Conservation (phyloP, 257 asterid genomes). For the Rhazya stricta region DNA sequence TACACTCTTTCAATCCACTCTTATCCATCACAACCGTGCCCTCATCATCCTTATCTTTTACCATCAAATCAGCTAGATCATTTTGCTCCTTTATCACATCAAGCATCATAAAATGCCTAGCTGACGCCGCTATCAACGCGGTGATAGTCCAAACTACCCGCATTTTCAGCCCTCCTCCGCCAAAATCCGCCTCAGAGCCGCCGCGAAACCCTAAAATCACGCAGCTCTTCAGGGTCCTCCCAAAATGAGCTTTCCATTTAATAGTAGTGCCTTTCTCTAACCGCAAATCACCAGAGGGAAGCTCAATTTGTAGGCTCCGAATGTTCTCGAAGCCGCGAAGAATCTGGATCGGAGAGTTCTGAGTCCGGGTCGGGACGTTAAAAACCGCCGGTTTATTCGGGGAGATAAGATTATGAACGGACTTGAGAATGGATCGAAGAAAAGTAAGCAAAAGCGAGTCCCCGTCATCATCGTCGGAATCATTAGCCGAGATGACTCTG, state of each 20-base stretch:
- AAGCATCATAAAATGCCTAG: conserved; percentile 53
- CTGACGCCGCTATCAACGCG: conserved; percentile 61
- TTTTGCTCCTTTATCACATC: conserved; percentile 49
- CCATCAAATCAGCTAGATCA: conserved; percentile 32
- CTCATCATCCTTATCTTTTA: conserved; percentile 48
- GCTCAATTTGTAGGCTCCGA: conserved; percentile 43
- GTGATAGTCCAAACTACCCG: conserved; percentile 68
- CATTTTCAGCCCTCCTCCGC: conserved; percentile 43
- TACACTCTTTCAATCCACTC: conserved; percentile 42
- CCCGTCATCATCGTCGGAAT: conserved; percentile 26
- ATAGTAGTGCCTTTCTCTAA: conserved; percentile 43
- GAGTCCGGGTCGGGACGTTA: conserved; percentile 18
- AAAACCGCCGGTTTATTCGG: conserved; percentile 13
- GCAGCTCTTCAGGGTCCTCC: conserved; percentile 45
- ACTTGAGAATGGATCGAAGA: conserved; percentile 37
- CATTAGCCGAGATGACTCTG: conserved; percentile 48
- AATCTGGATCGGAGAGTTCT: conserved; percentile 52
- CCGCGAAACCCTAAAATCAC: conserved; percentile 48
- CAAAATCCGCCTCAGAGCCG: conserved; percentile 26
- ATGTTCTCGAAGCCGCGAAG: conserved; percentile 43
- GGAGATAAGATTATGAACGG: conserved; percentile 33
- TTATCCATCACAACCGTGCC: conserved; percentile 47
- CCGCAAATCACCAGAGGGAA: conserved; percentile 52
- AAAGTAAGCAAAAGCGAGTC: conserved; percentile 33
- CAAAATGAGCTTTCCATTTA: conserved; percentile 55